Evolutionary conservation across 2,329 filamentous ascomycete species (phyloP), one percentile per base, ranked within the genome.

Genomic region (Orbilia brochopaga): DNA sequence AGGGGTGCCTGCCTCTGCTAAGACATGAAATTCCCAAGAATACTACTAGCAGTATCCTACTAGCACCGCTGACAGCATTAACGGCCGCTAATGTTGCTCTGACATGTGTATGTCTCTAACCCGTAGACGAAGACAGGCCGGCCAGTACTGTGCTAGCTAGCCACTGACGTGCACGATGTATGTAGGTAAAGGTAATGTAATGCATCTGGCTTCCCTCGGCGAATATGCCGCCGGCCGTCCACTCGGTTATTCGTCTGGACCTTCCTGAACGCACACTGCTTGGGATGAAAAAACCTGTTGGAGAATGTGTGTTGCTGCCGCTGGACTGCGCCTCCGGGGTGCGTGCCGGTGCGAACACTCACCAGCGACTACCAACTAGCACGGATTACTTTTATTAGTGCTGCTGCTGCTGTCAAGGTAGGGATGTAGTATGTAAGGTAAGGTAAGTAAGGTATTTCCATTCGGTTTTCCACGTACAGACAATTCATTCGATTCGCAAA

Each of bases 241-340:
- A 48, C 44, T 70, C 61, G 66, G 53, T 37, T 60, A 48, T 40
- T 72, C 67, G 67, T 65, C 52, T 72, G 60, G 55, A 72, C 67
- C 60, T 72, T 65, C 67, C 67, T 51, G 30, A 61, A 72, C 46
- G 46, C 51, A 21, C 17, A n/a, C 44, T 15, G 11, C 37, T 21
- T 55, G 44, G 30, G 42, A 60, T 42, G 42, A 40, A 55, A 63
- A 56, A 69, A 51, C 53, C 67, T 72, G 67, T 72, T 72, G 67
- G 60, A 72, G 66, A 70, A 70, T 64, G 59, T 65, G 67, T 65
- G 66, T 72, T 72, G 67, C 67, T 72, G 27, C 27, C n/a, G n/a
- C n/a, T n/a, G n/a, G n/a, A n/a, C n/a, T 32, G 42, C 67, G 67
- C 67, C 67, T 59, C 67, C 32, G 37, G 53, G 37, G 3, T 56